Evolutionary conservation across 305 asterid genomes (phyloP).

Genomic region (Fraxinus xanthoxyloides): DNA sequence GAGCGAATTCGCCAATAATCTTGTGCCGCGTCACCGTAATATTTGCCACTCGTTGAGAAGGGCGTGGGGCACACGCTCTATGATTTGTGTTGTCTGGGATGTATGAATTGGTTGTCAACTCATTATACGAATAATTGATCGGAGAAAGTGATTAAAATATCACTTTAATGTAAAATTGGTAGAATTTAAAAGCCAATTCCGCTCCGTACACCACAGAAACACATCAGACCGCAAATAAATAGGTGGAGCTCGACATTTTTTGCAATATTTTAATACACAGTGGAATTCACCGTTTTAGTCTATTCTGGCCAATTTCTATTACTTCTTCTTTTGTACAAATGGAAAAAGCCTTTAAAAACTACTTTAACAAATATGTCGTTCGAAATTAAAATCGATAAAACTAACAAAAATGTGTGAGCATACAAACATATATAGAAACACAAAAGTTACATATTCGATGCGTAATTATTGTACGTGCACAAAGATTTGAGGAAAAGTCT

Average conservation of each 20-base stretch:
- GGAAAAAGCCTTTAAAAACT: too few relatives aligned
- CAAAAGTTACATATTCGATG: neutral
- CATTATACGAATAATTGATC: neutral
- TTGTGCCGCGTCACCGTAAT: constrained; percentile 24
- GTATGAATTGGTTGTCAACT: neutral
- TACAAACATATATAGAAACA: neutral
- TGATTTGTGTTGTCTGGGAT: neutral
- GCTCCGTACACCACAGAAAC: too few relatives aligned
- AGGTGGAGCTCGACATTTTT: too few relatives aligned
- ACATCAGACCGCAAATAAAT: too few relatives aligned
- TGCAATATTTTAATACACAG: too few relatives aligned
- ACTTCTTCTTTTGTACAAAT: too few relatives aligned
- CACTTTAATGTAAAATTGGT: neutral
- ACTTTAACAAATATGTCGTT: neutral
- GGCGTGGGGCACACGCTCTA: constrained; percentile 14
- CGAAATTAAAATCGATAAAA: neutral
- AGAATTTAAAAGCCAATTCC: too few relatives aligned
- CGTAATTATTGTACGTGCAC: neutral
- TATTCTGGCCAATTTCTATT: too few relatives aligned
- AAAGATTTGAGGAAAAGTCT: neutral
- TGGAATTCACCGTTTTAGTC: too few relatives aligned
- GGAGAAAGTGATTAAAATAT: neutral
- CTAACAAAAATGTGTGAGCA: neutral
- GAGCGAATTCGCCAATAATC: constrained; percentile 27
- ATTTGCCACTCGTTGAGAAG: neutral